These are phyloP conservation scores for Pestalotiopsis sp. DNA, from an alignment of 2,329 filamentous ascomycete genomes.

Conservation along the genomic window DNA sequence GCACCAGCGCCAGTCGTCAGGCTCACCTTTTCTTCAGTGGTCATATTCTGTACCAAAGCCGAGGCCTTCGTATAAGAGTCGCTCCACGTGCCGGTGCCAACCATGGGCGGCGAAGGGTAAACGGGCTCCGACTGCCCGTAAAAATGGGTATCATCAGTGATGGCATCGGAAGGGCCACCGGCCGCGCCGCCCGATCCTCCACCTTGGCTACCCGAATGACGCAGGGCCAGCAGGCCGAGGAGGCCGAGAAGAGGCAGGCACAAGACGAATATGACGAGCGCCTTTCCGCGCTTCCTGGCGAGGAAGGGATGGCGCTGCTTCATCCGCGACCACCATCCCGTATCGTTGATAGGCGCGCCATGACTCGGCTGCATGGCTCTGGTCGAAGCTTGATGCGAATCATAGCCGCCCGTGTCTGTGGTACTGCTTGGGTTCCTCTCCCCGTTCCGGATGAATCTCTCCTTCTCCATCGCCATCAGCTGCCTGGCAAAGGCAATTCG, in stretches of 20 bases:
- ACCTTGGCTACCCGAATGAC: constrained; percentile 21
- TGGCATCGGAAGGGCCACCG: constrained; percentile 20
- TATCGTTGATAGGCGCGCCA: constrained; percentile 13
- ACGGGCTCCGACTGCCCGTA: constrained; percentile 53
- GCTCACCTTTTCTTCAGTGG: constrained; percentile 70
- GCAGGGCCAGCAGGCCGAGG: constrained; percentile 32
- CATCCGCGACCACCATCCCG: constrained; percentile 21
- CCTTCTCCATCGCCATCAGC: neutral
- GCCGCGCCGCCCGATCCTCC: constrained; percentile 10
- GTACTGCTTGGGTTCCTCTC: neutral
- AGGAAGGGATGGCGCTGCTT: constrained; percentile 30
- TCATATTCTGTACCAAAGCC: constrained; percentile 72
- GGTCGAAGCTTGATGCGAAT: neutral
- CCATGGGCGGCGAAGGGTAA: constrained; percentile 56
- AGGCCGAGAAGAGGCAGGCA: constrained; percentile 34
- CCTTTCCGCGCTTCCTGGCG: constrained; percentile 28
- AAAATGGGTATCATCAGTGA: constrained; percentile 47
- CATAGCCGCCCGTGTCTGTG: neutral
- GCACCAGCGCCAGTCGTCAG: neutral
- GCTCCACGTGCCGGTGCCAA: constrained; percentile 68
- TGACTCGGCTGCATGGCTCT: constrained; percentile 15
- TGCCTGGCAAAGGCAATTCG: neutral
- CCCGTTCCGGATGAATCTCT: neutral
- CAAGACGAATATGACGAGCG: constrained; percentile 28
- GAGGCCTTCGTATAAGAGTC: constrained; percentile 68